Evolutionary conservation across 768 basidiomycete species (phyloP).

Genomic region (Tubosaeta sp.): DNA sequence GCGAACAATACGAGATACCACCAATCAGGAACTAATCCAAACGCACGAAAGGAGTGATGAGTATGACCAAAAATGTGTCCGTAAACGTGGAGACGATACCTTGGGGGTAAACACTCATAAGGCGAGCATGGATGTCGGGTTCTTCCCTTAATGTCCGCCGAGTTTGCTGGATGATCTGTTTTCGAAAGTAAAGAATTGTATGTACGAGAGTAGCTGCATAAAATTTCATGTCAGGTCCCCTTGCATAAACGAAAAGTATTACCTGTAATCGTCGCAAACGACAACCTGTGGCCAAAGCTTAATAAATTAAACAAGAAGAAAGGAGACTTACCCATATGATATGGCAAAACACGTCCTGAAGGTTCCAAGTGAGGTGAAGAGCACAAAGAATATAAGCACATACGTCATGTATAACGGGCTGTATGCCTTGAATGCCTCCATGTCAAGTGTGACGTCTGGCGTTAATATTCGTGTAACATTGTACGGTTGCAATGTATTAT

Average conservation of each 20-base stretch:
- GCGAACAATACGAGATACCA: constrained; percentile 71
- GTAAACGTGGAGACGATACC: constrained; percentile 11
- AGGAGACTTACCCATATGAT: constrained; percentile 27
- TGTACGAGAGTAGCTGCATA: constrained; percentile 27
- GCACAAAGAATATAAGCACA: constrained; percentile 1
- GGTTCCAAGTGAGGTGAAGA: constrained; percentile 2
- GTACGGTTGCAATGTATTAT: constrained; percentile 54
- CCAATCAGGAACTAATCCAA: constrained; percentile 67
- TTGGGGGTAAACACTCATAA: constrained; percentile 70
- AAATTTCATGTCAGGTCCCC: not conserved
- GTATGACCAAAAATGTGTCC: not conserved
- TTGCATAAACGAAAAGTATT: not conserved
- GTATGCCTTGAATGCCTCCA: constrained; percentile 49
- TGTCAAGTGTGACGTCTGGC: constrained; percentile 48
- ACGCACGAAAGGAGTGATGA: not conserved
- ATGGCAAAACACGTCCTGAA: constrained; percentile 25
- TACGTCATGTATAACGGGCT: constrained; percentile 57
- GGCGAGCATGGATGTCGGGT: constrained; percentile 78
- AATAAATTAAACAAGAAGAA: not conserved
- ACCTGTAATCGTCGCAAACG: constrained; percentile 80
- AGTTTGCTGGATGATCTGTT: constrained; percentile 70
- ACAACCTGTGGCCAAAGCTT: constrained; percentile 60
- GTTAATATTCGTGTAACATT: constrained; percentile 57
- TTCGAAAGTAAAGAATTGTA: constrained; percentile 61
- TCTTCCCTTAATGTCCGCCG: constrained; percentile 70